A percentile compares a stretch with the other conserved stretches of the same genome.
phyloP scores from a whole-genome alignment of 495 filamentous ascomycete genomes.

The Daldinia bambusicola region DNA sequence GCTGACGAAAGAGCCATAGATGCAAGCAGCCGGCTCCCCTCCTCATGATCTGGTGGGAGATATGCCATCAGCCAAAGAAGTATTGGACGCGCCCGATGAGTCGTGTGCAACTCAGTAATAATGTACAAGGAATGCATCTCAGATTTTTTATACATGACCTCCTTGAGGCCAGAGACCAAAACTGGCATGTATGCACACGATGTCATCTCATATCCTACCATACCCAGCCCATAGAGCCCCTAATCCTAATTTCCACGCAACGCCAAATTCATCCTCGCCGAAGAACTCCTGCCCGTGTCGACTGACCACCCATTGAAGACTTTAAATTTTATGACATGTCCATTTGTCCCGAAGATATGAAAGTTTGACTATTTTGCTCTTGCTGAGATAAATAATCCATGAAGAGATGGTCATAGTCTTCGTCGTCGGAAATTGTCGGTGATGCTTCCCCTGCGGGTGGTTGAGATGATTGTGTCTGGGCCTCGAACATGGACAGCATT shows the following conservation, averaged over 20 bases:
- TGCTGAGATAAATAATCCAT: slow-evolving; percentile 51
- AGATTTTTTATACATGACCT: slow-evolving; percentile 37
- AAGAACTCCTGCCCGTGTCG: slow-evolving; percentile 25
- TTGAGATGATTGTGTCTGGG: slow-evolving; percentile 25
- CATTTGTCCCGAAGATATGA: slow-evolving; percentile 45
- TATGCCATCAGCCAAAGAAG: slow-evolving; percentile 80
- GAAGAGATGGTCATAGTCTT: slow-evolving; percentile 66
- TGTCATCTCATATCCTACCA: slow-evolving; percentile 46
- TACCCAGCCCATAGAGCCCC: slow-evolving; percentile 39
- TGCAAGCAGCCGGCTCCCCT: slow-evolving; percentile 94
- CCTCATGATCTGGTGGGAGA: slow-evolving; percentile 91
- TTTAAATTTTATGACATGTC: slow-evolving; percentile 42
- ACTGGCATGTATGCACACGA: slow-evolving; percentile 26
- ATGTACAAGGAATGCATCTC: slow-evolving; percentile 18
- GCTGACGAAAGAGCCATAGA: slow-evolving; percentile 59
- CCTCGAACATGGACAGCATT: slow-evolving; percentile 56
- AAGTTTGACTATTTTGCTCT: slow-evolving; percentile 17
- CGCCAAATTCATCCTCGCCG: slow-evolving; percentile 31
- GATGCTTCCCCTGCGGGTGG: slow-evolving; percentile 30
- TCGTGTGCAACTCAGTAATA: slow-evolving; percentile 76
- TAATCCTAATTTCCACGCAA: slow-evolving; percentile 35
- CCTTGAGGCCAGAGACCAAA: slow-evolving; percentile 30
- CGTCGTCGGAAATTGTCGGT: slow-evolving; percentile 60
- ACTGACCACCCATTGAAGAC: slow-evolving; percentile 10
- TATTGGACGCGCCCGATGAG: slow-evolving; percentile 73